Base-by-base conservation (phyloP, 371 early-diverging fungal species). In the Aphelidium insulamus region DNA sequence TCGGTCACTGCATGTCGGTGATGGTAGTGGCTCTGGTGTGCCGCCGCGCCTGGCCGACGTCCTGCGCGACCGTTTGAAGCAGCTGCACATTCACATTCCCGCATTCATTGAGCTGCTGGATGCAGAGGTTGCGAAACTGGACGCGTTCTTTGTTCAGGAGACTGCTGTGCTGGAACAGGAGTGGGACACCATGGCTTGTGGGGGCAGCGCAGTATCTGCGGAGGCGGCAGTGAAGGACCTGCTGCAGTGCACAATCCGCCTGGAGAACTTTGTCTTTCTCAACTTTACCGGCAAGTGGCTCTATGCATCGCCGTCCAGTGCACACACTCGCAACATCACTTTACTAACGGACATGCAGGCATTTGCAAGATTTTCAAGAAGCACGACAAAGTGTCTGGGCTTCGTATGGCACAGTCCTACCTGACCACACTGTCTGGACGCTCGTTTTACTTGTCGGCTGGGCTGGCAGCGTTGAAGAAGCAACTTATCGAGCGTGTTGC, bases 361-460 rank as follows among this genome's bases (percentile, higher is more conserved):
- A 52, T 73, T 36, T 56, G 55, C 34, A 67, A 69, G 45, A 69
- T 69, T 22, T 45, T 79, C 39, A 64, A 69, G 35, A 72, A 71
- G 45, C 52, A 63, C 52, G 66, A 72, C 53, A 50, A 75, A 35
- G 65, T 62, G 51, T 55, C 79, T 15, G 72, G 77, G 30, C 52
- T 77, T 34, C 48, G 59, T 16, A 47, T 79, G 22, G 59, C 71
- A 14, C 74, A 76, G 36, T 58, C 79, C 3, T 79, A 78, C 26
- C 47, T 79, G 32, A 62, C 62, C 49, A 70, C 72, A 11, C 59
- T 72, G 15, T 55, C 69, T 34, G 49, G 47, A n/a, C 39, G 66
- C 21, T 57, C 72, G 0, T 55, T 76, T 43, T 71, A 69, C 14
- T 52, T 59, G 16, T 66, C 68, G 1, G 59, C 69, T 30, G 55